Percentiles rank a stretch among this genome's conserved stretches.
Evolutionary conservation across 441 rosid genomes (phyloP).

Genomic region (Sinapis alba): DNA sequence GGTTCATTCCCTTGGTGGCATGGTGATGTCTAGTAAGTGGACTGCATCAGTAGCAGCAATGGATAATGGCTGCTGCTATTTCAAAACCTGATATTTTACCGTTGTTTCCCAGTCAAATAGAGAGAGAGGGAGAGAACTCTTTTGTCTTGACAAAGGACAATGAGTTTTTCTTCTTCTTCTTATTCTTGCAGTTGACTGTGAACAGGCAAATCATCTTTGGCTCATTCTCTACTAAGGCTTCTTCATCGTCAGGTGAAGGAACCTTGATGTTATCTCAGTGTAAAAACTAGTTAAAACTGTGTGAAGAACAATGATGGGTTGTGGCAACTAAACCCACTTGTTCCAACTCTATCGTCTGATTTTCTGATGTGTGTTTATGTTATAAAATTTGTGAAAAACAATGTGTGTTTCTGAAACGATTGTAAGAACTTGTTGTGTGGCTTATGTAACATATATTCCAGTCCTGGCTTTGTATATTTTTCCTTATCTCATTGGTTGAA

Average conservation of each 20-base stretch:
- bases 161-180: conserved; percentile 33
- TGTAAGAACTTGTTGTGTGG: conserved; percentile 18
- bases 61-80: conserved; percentile 54
- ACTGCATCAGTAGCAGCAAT: conserved; percentile 46
- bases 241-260: neutral
- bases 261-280: conserved; percentile 14
- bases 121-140: conserved; percentile 9
- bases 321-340: conserved; percentile 25
- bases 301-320: conserved; percentile 26
- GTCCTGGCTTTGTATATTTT: neutral
- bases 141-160: conserved; percentile 18
- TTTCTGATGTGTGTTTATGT: conserved; percentile 1
- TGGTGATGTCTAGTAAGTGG: conserved; percentile 71
- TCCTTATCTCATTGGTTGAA: neutral
- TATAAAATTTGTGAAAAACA: no score
- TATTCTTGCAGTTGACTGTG: conserved; percentile 50
- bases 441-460: conserved; percentile 16
- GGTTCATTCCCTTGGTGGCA: conserved; percentile 52
- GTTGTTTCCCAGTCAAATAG: conserved; percentile 46
- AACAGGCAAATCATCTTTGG: conserved; percentile 98
- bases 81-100: conserved; percentile 48
- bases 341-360: neutral
- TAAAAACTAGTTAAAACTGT: conserved; percentile 9
- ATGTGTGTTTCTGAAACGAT: neutral
- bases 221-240: conserved; percentile 51